phyloP scores from a whole-genome alignment of 1,284 basidiomycete species.

The Paramarasmius palmivorus region DNA sequence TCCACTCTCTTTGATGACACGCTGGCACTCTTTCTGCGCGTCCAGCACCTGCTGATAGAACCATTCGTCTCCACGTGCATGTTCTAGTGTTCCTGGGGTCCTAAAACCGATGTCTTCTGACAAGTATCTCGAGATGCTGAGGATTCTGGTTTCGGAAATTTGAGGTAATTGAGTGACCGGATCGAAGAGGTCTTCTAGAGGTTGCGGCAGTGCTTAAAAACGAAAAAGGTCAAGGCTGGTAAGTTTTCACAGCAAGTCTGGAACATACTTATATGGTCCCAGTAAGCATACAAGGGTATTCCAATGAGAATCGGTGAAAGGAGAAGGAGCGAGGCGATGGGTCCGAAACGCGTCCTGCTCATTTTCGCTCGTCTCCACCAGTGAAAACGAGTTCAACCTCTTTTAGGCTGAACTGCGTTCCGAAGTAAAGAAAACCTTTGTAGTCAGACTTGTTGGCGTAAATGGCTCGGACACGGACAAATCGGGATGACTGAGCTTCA shows the following conservation, averaged over 20 bases:
- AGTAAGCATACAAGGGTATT: conserved; percentile 38
- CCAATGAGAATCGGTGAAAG: conserved; percentile 47
- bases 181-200: conserved; percentile 46
- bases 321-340: conserved; percentile 43
- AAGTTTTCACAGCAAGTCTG: conserved; percentile 4
- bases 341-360: conserved; percentile 31
- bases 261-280: conserved; percentile 48
- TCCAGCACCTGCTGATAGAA: conserved; percentile 69
- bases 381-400: conserved; percentile 18
- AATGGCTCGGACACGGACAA: no score
- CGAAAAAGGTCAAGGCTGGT: conserved; percentile 10
- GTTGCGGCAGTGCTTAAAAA: conserved; percentile 38
- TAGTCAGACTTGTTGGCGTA: no score
- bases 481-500: no score
- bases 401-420: no score
- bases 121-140: conserved; percentile 60
- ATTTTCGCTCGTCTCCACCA: conserved; percentile 19
- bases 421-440: no score
- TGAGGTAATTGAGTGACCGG: conserved; percentile 60
- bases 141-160: conserved; percentile 68
- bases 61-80: conserved; percentile 85
- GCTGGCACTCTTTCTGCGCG: conserved; percentile 63
- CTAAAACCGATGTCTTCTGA: conserved; percentile 90
- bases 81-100: conserved; percentile 89
- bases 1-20: conserved; percentile 43